phyloP scores from a whole-genome alignment of 169 alveolate genomes.

The Plasmodium fragile region DNA sequence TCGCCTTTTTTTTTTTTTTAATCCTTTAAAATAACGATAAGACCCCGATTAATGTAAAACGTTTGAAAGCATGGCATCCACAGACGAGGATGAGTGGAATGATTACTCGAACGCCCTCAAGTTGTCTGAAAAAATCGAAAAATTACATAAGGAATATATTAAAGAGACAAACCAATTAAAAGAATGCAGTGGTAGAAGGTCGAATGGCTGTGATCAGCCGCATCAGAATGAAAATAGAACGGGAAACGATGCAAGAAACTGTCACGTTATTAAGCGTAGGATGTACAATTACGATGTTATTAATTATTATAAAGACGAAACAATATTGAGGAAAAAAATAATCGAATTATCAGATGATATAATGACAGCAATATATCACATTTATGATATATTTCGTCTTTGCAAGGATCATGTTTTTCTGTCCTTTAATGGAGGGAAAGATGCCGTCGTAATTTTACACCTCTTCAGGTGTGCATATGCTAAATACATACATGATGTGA shows the following conservation, averaged over 20 bases:
- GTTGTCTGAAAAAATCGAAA: slow-evolving; percentile 57
- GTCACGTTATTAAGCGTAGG: slow-evolving; percentile 36
- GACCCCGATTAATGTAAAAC: slow-evolving; percentile 7
- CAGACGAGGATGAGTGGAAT: slow-evolving; percentile 61
- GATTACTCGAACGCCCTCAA: slow-evolving; percentile 52
- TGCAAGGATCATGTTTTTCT: slow-evolving; percentile 81
- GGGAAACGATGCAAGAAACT: slow-evolving; percentile 4
- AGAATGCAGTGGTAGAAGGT: not conserved
- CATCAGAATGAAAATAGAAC: not conserved
- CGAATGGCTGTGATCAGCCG: not conserved
- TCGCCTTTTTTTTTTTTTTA: not conserved
- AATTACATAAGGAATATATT: slow-evolving; percentile 31
- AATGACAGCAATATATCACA: slow-evolving; percentile 35
- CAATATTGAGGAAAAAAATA: slow-evolving; percentile 42
- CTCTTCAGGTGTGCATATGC: slow-evolving; percentile 81
- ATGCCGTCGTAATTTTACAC: slow-evolving; percentile 83
- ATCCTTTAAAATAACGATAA: not conserved
- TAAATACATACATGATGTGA: slow-evolving; percentile 19
- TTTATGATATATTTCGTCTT: slow-evolving; percentile 66
- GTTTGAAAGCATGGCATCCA: slow-evolving; percentile 17
- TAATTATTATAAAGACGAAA: slow-evolving; percentile 72
- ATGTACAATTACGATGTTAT: slow-evolving; percentile 68
- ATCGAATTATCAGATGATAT: slow-evolving; percentile 70
- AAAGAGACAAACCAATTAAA: slow-evolving; percentile 25
- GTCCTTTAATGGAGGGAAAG: slow-evolving; percentile 88